Percentiles rank a stretch among this genome's conserved stretches.
phyloP scores from a whole-genome alignment of 1,139 yeast genomes.

The Lipomyces yarrowii region DNA sequence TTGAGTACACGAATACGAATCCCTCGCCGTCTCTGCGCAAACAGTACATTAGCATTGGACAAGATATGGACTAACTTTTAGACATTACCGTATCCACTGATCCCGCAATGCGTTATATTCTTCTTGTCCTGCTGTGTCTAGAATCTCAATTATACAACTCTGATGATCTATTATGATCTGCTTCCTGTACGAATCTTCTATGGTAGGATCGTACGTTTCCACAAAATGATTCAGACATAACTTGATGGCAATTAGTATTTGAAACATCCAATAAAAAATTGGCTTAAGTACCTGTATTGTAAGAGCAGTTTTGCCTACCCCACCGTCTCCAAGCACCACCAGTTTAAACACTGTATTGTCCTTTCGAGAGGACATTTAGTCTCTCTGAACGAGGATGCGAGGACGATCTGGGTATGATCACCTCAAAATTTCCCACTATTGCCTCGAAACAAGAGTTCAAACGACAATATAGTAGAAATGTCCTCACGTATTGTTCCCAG shows the following conservation, averaged over 20 bases:
- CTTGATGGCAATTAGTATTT: slow-evolving; percentile 8
- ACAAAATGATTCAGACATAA: slow-evolving; percentile 40
- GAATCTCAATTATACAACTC: slow-evolving; percentile 85
- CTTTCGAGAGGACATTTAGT: slow-evolving; percentile 12
- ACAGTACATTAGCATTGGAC: background rate
- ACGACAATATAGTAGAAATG: background rate
- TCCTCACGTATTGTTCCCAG: background rate
- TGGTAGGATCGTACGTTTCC: slow-evolving; percentile 97
- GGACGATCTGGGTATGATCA: background rate
- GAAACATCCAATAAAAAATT: slow-evolving; percentile 44
- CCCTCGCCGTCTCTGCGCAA: slow-evolving; percentile 59
- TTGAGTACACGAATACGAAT: slow-evolving; percentile 82
- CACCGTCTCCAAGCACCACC: slow-evolving; percentile 98
- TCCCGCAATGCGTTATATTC: slow-evolving; percentile 96
- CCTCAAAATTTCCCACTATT: background rate
- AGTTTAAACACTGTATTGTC: slow-evolving; percentile 55
- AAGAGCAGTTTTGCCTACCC: slow-evolving; percentile 95
- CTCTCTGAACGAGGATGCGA: background rate
- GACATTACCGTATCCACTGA: slow-evolving; percentile 55
- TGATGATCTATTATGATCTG: slow-evolving; percentile 91
- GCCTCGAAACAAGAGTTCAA: background rate
- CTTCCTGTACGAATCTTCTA: slow-evolving; percentile 93
- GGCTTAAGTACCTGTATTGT: slow-evolving; percentile 45
- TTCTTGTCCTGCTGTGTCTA: slow-evolving; percentile 99
- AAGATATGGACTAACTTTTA: background rate